Conservation (phyloP, 106 monocot genomes). For the Platanthera zijinensis region DNA sequence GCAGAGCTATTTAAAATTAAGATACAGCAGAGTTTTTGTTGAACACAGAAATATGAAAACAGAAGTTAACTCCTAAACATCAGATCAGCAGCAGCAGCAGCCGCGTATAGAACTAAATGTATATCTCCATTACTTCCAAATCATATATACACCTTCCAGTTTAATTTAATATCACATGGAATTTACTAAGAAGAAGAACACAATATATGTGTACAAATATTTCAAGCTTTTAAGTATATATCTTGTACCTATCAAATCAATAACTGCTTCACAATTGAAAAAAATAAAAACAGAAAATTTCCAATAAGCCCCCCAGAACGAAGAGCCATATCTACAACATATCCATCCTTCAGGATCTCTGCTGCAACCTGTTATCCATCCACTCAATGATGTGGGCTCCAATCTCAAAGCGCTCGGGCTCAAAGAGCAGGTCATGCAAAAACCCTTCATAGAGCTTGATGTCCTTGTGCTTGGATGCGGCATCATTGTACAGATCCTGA, state of each 20-base stretch:
- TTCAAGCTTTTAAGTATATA: neutral
- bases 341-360: neutral
- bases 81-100: too few relatives aligned
- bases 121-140: neutral
- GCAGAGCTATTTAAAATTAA: too few relatives aligned
- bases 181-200: neutral
- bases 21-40: too few relatives aligned
- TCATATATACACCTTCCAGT: neutral
- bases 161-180: neutral
- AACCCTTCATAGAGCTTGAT: constrained; percentile 88
- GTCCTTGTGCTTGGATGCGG: constrained; percentile 57
- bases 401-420: constrained; percentile 71
- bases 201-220: neutral
- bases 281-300: neutral
- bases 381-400: constrained; percentile 70
- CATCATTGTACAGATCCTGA: constrained; percentile 57
- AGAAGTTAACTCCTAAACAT: too few relatives aligned
- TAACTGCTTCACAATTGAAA: neutral
- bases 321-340: too few relatives aligned
- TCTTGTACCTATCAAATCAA: neutral
- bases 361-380: constrained; percentile 40
- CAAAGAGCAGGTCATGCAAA: constrained; percentile 89
- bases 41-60: too few relatives aligned
- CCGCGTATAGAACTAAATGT: too few relatives aligned
- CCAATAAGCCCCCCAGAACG: neutral